phyloP scores from a whole-genome alignment of 495 filamentous ascomycete genomes.

The Lepidopterella palustris region DNA sequence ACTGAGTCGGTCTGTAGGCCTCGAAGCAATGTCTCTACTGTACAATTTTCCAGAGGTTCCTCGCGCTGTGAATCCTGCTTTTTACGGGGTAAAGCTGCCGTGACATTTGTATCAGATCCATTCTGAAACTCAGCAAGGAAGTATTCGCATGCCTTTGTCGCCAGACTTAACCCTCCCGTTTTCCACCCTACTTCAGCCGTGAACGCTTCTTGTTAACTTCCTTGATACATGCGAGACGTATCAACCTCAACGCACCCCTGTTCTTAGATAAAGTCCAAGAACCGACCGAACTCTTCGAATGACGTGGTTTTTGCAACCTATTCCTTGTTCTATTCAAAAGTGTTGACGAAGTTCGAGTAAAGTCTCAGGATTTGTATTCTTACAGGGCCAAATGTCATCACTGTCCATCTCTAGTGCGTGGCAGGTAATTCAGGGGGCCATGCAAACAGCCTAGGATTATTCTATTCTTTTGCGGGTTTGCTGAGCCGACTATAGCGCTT shows the following conservation, averaged over 20 bases:
- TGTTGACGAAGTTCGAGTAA: background rate
- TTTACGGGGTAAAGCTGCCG: slow-evolving; percentile 48
- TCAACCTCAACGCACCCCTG: slow-evolving; percentile 3
- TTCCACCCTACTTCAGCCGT: slow-evolving; percentile 1
- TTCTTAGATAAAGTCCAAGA: background rate
- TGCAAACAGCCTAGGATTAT: background rate
- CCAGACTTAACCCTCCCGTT: background rate
- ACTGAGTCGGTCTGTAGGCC: slow-evolving; percentile 70
- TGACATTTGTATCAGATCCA: background rate
- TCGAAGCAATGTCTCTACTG: slow-evolving; percentile 58
- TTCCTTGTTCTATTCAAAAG: background rate
- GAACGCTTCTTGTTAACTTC: slow-evolving; percentile 2
- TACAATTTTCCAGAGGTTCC: slow-evolving; percentile 52
- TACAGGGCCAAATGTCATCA: slow-evolving; percentile 3
- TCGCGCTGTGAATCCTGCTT: slow-evolving; percentile 51
- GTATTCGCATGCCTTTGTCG: background rate
- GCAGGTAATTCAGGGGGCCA: background rate
- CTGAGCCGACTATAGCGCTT: background rate
- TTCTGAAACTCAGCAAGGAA: background rate
- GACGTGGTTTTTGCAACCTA: slow-evolving; percentile 2
- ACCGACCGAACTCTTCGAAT: background rate
- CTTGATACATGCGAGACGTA: background rate
- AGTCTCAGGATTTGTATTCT: background rate
- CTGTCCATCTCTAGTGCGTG: background rate
- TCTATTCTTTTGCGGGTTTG: background rate